phyloP scores from a whole-genome alignment of 2,329 filamentous ascomycete genomes.

The Intubia oerlemansii region DNA sequence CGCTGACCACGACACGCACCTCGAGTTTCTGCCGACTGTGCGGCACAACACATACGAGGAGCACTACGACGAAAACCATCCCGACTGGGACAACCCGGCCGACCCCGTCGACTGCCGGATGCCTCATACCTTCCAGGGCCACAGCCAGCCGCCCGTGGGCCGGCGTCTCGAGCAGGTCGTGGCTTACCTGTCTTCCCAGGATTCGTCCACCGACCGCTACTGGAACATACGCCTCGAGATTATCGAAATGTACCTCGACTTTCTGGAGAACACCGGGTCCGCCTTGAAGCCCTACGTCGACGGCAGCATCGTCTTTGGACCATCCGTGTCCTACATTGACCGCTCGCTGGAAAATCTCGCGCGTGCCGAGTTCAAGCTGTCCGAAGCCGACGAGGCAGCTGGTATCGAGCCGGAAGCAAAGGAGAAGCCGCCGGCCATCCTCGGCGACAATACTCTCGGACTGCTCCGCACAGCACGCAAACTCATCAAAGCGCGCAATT shows the following conservation, averaged over 20 bases:
- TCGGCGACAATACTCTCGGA: too few relatives aligned
- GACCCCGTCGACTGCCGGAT: not conserved
- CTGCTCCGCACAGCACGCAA: too few relatives aligned
- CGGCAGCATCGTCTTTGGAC: not conserved
- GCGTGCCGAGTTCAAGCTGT: too few relatives aligned
- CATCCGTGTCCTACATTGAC: not conserved
- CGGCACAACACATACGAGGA: too few relatives aligned
- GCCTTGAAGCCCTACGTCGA: not conserved
- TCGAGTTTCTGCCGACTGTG: too few relatives aligned
- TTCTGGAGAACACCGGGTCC: slow-evolving; percentile 11
- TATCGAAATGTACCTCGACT: slow-evolving; percentile 18
- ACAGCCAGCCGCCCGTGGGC: not conserved
- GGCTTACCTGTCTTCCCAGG: slow-evolving; percentile 27
- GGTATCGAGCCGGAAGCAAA: too few relatives aligned
- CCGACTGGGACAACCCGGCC: not conserved
- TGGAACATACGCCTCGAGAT: slow-evolving; percentile 18
- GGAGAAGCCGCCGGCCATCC: too few relatives aligned
- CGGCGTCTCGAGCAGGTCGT: slow-evolving; percentile 12
- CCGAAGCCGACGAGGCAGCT: too few relatives aligned
- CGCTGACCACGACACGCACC: too few relatives aligned
- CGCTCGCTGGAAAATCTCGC: too few relatives aligned
- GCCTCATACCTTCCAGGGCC: not conserved
- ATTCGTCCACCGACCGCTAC: slow-evolving; percentile 18
- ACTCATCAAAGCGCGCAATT: too few relatives aligned
- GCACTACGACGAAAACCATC: not conserved